Conservation (phyloP, 2,329 filamentous ascomycete species). For the Helicocarpus griseus region DNA sequence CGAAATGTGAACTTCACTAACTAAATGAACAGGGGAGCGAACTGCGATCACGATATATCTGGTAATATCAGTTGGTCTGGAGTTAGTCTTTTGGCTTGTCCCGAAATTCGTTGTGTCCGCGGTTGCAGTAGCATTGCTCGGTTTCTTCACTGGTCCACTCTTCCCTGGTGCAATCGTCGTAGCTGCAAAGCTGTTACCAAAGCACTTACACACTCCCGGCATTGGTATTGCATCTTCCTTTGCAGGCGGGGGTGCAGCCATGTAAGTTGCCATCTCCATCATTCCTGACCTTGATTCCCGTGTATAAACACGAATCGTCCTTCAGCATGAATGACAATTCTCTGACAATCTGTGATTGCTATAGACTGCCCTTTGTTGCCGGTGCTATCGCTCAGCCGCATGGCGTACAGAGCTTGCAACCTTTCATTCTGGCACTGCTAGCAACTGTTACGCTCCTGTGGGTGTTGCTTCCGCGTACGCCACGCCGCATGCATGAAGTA, state of each 20-base stretch:
- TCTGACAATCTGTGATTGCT: neutral
- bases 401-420: constrained; percentile 50
- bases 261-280: constrained; percentile 19
- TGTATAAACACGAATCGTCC: neutral
- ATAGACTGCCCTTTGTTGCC: constrained; percentile 30
- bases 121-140: constrained; percentile 59
- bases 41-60: constrained; percentile 54
- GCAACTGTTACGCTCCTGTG: constrained; percentile 22
- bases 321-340: too few relatives aligned
- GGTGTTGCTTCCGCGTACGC: neutral
- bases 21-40: constrained; percentile 60
- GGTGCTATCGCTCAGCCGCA: constrained; percentile 41
- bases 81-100: constrained; percentile 71
- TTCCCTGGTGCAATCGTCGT: constrained; percentile 66
- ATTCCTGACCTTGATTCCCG: too few relatives aligned
- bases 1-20: constrained; percentile 32
- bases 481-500: neutral
- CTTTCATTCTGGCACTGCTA: constrained; percentile 46
- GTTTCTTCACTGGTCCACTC: constrained; percentile 69
- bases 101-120: constrained; percentile 64
- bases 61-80: constrained; percentile 49
- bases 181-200: constrained; percentile 62
- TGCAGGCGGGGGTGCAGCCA: constrained; percentile 56
- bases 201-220: constrained; percentile 62
- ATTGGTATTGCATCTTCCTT: constrained; percentile 72